These are phyloP conservation scores for Ophiostoma ulmi DNA, from an alignment of 2,329 filamentous ascomycete genomes.

Conservation along the genomic window DNA sequence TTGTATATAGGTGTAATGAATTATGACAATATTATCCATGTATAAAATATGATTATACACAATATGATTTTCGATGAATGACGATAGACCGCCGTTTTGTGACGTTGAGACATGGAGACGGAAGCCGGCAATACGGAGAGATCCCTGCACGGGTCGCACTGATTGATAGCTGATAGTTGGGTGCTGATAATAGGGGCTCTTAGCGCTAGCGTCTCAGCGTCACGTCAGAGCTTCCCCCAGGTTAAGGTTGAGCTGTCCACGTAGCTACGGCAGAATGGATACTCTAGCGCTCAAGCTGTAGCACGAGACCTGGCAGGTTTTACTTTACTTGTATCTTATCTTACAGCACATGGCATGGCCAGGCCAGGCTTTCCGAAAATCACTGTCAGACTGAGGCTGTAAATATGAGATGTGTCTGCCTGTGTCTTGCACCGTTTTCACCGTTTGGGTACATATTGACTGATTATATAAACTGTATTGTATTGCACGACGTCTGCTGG, in stretches of 20 bases:
- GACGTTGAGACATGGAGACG: background rate
- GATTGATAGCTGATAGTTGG: conserved; percentile 32
- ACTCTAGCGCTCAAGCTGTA: background rate
- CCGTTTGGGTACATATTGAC: background rate
- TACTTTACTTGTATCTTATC: background rate
- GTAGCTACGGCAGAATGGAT: background rate
- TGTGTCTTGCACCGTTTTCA: too few relatives aligned
- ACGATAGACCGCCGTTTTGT: too few relatives aligned
- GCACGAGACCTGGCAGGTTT: background rate
- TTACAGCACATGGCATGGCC: background rate
- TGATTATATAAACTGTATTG: background rate
- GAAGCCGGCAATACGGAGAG: background rate
- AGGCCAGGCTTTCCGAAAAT: background rate
- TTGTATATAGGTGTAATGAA: conserved; percentile 1
- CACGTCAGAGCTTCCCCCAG: conserved; percentile 8
- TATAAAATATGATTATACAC: too few relatives aligned
- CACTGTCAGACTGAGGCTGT: too few relatives aligned
- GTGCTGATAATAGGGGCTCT: background rate
- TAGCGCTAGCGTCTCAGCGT: background rate
- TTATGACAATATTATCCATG: background rate
- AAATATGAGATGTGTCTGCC: too few relatives aligned
- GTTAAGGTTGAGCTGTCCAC: background rate
- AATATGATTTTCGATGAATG: too few relatives aligned
- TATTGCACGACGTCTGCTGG: background rate
- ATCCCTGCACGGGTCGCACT: background rate